These are phyloP conservation scores for Pichia nanzhaoensis DNA, from an alignment of 805 yeast genomes.

Conservation along the genomic window DNA sequence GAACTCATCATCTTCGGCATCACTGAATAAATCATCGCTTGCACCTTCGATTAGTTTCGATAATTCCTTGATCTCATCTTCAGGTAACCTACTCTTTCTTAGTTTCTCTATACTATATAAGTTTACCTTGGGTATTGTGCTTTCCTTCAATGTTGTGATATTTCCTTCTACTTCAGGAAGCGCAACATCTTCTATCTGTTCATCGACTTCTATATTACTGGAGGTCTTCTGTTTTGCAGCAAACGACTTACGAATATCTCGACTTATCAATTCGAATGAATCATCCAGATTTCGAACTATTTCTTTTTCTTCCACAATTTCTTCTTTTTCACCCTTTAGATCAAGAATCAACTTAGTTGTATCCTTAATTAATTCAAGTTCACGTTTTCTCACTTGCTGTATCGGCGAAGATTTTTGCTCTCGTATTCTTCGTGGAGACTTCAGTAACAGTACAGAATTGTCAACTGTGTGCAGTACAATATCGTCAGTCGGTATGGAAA, in stretches of 20 bases:
- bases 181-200: neutral
- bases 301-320: neutral
- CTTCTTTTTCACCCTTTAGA: neutral
- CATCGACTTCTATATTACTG: neutral
- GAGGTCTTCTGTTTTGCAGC: conserved; percentile 18
- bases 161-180: neutral
- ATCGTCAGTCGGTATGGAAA: neutral
- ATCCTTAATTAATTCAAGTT: conserved; percentile 15
- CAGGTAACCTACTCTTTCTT: conserved; percentile 7
- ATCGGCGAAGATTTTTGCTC: conserved; percentile 17
- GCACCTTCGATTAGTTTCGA: conserved; percentile 16
- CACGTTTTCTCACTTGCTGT: conserved; percentile 14
- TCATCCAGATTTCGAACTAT: conserved; percentile 8
- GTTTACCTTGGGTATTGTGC: too few species aligned
- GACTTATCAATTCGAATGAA: conserved; percentile 28
- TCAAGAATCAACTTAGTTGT: conserved; percentile 2
- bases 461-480: conserved; percentile 8
- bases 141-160: neutral
- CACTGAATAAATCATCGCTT: conserved; percentile 19
- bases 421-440: conserved; percentile 22
- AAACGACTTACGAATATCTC: conserved; percentile 27
- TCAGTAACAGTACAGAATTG: conserved; percentile 12
- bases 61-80: conserved; percentile 18
- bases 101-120: too few species aligned
- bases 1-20: conserved; percentile 23